Percentiles rank a stretch among this genome's conserved stretches.
These are phyloP conservation scores for Zalerion maritima DNA, from an alignment of 495 filamentous ascomycete genomes.

Conservation along the genomic window DNA sequence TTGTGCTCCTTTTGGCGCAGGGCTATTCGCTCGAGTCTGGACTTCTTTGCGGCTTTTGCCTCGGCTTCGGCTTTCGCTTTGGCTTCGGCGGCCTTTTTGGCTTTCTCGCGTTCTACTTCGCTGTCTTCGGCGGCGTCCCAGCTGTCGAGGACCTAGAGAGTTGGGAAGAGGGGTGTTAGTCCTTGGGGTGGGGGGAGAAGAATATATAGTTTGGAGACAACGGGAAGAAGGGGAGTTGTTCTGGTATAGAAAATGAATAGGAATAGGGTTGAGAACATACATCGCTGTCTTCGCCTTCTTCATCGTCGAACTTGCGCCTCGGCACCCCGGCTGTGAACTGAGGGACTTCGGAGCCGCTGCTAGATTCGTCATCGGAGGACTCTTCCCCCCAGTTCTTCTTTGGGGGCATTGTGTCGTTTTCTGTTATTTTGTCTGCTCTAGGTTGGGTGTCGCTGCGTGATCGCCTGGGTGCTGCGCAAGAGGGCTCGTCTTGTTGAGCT, in stretches of 20 bases:
- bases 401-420: no score
- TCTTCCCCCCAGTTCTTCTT: no score
- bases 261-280: conserved; percentile 31
- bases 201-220: conserved; percentile 2
- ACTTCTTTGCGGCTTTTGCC: conserved; percentile 88
- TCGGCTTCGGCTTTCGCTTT: conserved; percentile 83
- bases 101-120: conserved; percentile 91
- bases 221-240: conserved; percentile 1
- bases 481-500: no score
- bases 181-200: conserved; percentile 6
- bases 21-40: conserved; percentile 73
- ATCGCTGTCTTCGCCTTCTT: conserved; percentile 74
- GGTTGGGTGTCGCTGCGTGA: no score
- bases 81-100: conserved; percentile 66
- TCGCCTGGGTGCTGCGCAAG: no score
- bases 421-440: no score
- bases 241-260: conserved; percentile 1
- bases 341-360: no score
- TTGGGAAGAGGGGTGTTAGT: conserved; percentile 3
- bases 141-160: conserved; percentile 70
- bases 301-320: conserved; percentile 81
- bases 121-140: conserved; percentile 98
- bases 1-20: conserved; percentile 45
- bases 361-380: no score
- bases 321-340: no score